Evolutionary conservation across 805 yeast species (phyloP).

Genomic region (Ogataea neopini): DNA sequence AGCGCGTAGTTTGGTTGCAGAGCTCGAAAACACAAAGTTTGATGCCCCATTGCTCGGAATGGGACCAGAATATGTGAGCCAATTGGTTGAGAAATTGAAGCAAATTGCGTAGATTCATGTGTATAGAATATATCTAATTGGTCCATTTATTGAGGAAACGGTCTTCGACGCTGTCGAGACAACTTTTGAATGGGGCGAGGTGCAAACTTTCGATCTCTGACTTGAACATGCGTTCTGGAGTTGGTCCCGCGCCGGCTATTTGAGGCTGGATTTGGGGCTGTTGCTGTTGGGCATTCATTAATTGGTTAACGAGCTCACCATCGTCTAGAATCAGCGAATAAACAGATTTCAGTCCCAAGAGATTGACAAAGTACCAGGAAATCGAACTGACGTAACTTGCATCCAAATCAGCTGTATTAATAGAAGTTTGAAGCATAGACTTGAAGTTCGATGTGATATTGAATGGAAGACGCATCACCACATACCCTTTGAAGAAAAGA

Average conservation of each 20-base stretch:
- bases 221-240: constrained; percentile 61
- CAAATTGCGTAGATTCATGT: constrained; percentile 1
- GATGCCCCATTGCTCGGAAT: constrained; percentile 12
- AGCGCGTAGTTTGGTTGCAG: constrained; percentile 1
- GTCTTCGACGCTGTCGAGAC: constrained; percentile 61
- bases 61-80: constrained; percentile 9
- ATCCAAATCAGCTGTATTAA: constrained; percentile 79
- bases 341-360: constrained; percentile 80
- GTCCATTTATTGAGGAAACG: constrained; percentile 42
- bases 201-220: constrained; percentile 69
- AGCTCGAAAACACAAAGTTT: background rate
- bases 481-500: constrained; percentile 88
- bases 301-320: constrained; percentile 44
- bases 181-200: constrained; percentile 45
- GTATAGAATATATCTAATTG: constrained; percentile 3
- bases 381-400: constrained; percentile 91
- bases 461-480: constrained; percentile 86
- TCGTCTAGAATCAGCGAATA: constrained; percentile 68
- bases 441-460: constrained; percentile 89
- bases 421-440: constrained; percentile 87
- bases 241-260: constrained; percentile 58
- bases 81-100: constrained; percentile 9
- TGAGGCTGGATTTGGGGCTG: constrained; percentile 33
- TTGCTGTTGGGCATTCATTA: constrained; percentile 43
- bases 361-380: constrained; percentile 92